Evolutionary conservation across 352 stramenopile genomes (phyloP), one percentile per base, ranked within the genome.

Genomic region (Pythium monospermum): DNA sequence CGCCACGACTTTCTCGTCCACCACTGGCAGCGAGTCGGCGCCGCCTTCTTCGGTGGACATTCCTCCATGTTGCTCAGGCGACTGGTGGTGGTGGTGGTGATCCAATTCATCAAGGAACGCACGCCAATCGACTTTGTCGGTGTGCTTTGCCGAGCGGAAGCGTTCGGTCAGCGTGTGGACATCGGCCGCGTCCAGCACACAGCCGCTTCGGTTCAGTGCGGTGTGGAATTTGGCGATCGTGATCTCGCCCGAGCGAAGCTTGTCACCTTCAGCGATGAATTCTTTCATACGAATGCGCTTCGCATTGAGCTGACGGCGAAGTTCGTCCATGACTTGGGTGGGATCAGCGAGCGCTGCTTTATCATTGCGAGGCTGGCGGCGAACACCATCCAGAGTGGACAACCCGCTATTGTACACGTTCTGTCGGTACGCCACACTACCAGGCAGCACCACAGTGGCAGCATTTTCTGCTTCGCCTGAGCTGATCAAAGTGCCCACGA

Each of bases 221-320:
- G 83, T 93, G 61, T 91, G 80, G 57, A 93, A 91, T 59, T 93
- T 93, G 27, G 83, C 76, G 15, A 91, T 49, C 4, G 80, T 87
- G 66, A 93, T 87, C 53, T 91, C 83, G 2, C 83, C 83, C 0
- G 77, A 83, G 1, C 83, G 80, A 38, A 93, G 53, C 26, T 90
- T 90, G 59, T 91, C 83, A 11, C 79, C 80, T 49, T 93, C 83
- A 1, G 69, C 63, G 21, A 93, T 66, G 42, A 93, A 93, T 44
- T 93, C 80, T 59, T 91, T 93, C 52, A 93, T 69, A 8, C 83
- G 79, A 30, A 93, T 77, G 2, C 83, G 80, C 33, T 83, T 83
- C 10, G 66, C 39, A 32, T 61, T 76, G 0, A 90, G 40, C 51
- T 93, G 83, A 11, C 73, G 76, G 15, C 71, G 68, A 21, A 93